Conservation (phyloP, 257 asterid species). For the Craterostigma plantagineum region DNA sequence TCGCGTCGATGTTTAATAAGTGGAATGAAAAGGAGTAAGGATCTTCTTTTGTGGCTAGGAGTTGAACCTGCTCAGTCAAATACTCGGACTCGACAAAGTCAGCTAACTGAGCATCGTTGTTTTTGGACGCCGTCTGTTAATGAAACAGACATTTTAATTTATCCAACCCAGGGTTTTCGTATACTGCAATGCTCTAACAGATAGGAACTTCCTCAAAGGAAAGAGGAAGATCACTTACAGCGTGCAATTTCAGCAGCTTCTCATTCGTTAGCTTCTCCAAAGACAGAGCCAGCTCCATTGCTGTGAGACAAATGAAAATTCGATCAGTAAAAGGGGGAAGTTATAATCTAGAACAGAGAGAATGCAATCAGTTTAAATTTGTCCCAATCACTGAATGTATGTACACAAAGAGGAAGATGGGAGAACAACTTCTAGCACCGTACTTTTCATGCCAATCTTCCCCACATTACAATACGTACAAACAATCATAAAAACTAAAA, state of each 20-base stretch:
- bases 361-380: too few relatives aligned
- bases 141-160: background rate
- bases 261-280: constrained; percentile 71
- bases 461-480: constrained; percentile 10
- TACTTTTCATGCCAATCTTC: too few relatives aligned
- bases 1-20: too few relatives aligned
- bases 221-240: constrained; percentile 29
- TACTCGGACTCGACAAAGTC: constrained; percentile 26
- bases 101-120: constrained; percentile 23
- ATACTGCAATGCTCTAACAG: background rate
- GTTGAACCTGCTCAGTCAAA: constrained; percentile 27
- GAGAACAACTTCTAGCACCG: too few relatives aligned
- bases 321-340: too few relatives aligned
- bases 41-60: background rate
- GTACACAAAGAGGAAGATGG: too few relatives aligned
- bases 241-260: constrained; percentile 56
- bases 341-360: too few relatives aligned
- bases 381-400: too few relatives aligned
- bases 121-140: constrained; percentile 19
- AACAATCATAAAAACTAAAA: too few relatives aligned
- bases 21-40: background rate
- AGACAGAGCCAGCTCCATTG: constrained; percentile 71
- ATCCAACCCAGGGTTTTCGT: too few relatives aligned
- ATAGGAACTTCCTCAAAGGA: too few relatives aligned
- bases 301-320: constrained; percentile 12